These are phyloP conservation scores for Aureoboletus auriporus DNA, from an alignment of 768 basidiomycete genomes.

Conservation along the genomic window DNA sequence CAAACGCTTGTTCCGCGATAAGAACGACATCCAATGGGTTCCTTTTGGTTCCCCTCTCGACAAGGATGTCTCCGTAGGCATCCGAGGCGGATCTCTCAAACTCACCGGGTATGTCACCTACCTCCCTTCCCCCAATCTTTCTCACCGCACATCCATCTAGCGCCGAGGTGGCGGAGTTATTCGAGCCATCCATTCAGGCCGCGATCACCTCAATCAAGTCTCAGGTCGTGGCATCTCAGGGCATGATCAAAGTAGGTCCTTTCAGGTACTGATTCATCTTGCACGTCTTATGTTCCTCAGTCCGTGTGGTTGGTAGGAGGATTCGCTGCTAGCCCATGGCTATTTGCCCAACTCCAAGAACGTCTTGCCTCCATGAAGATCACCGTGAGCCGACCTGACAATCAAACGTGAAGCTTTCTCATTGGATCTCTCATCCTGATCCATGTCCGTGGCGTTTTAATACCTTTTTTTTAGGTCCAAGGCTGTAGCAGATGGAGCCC, in stretches of 20 bases:
- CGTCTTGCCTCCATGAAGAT: constrained; percentile 53
- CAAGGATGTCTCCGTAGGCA: constrained; percentile 66
- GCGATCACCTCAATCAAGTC: constrained; percentile 64
- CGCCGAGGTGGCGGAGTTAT: constrained; percentile 60
- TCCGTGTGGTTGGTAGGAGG: constrained; percentile 84
- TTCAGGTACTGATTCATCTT: not conserved
- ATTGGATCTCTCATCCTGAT: constrained; percentile 6
- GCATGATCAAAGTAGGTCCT: constrained; percentile 54
- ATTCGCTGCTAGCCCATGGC: constrained; percentile 79
- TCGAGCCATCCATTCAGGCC: constrained; percentile 76
- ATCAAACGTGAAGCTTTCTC: constrained; percentile 57
- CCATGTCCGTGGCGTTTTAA: constrained; percentile 5
- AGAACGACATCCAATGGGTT: constrained; percentile 64
- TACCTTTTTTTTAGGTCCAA: constrained; percentile 54
- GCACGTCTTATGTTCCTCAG: constrained; percentile 32
- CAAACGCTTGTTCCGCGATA: constrained; percentile 71
- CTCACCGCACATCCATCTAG: constrained; percentile 17
- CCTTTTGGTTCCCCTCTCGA: constrained; percentile 76
- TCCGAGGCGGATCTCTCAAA: constrained; percentile 68
- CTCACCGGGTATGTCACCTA: constrained; percentile 55
- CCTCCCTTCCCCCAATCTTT: constrained; percentile 12
- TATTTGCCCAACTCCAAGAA: constrained; percentile 72
- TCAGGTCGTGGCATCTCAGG: constrained; percentile 66
- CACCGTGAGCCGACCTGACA: constrained; percentile 70
- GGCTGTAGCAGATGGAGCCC: constrained; percentile 79